phyloP scores from a whole-genome alignment of 2,329 filamentous ascomycete species.

The Sphaerulina vaccinii region DNA sequence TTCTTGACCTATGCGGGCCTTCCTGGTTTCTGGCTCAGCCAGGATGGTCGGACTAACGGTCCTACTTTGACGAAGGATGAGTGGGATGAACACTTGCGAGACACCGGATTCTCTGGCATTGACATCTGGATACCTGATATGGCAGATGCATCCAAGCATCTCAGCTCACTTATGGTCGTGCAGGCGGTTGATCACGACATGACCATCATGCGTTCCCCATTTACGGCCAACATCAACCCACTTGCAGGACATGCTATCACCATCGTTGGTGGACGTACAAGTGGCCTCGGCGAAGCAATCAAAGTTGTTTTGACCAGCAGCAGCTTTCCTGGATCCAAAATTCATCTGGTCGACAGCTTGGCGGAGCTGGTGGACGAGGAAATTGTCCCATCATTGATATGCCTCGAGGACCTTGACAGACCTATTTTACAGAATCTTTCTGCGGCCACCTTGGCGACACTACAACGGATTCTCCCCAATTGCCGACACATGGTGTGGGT shows the following conservation, averaged over 20 bases:
- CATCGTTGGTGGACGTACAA: conserved; percentile 3
- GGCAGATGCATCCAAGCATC: conserved; percentile 3
- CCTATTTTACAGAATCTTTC: conserved; percentile 5
- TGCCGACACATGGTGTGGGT: conserved; percentile 11
- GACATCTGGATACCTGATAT: conserved; percentile 21
- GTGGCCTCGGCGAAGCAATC: conserved; percentile 3
- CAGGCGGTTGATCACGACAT: conserved; percentile 7
- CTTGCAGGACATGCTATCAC: conserved; percentile 8
- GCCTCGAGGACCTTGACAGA: conserved; percentile 9
- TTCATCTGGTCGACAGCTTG: conserved; percentile 6
- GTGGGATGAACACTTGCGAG: conserved; percentile 37
- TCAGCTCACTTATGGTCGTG: conserved; percentile 1
- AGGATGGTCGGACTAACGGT: conserved; percentile 31
- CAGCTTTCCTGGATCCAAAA: not conserved
- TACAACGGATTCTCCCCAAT: conserved; percentile 7
- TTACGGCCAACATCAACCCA: conserved; percentile 3
- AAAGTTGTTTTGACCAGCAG: conserved; percentile 6
- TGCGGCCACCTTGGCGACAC: not conserved
- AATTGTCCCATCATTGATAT: conserved; percentile 8
- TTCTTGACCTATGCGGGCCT: conserved; percentile 3
- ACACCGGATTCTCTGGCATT: conserved; percentile 37
- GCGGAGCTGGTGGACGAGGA: conserved; percentile 7
- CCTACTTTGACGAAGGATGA: conserved; percentile 28
- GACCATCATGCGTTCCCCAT: conserved; percentile 2
- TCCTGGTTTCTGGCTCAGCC: conserved; percentile 13